Base-by-base conservation (phyloP, 2,329 filamentous ascomycete species). In the Fonsecaea nubica region DNA sequence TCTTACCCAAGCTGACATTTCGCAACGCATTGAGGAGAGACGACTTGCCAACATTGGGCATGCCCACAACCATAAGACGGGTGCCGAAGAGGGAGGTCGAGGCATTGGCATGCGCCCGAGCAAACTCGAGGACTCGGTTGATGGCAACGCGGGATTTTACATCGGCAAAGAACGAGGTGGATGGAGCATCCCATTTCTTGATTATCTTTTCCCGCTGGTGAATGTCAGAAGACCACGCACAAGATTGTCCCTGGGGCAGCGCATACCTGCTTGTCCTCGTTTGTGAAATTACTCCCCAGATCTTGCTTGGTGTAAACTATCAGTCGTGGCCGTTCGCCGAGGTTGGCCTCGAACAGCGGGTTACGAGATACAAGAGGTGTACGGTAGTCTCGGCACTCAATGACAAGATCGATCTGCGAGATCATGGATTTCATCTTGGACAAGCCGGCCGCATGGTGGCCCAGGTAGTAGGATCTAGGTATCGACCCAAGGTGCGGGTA, bases 41-140 rank as follows among this genome's bases (percentile, higher is more conserved):
- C 55, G 92, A 96, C 80, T 99, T 99, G 40, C 95, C 95, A 0
- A 97, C 92, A 76, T 99, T 99, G 40, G 95, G 95, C 93, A 99
- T 97, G 63, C 95, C 95, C 13, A 98, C 93, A 0, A 98, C 87
- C 77, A 99, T 86, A 64, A 93, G 87, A 57, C 93, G 87, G 72
- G 92, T 86, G n/a, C 93, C 93, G 7, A 91, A 89, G n/a, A 98
- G 80, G 30, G 62, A 71, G 72, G 88, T 82, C 35, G 78, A 76
- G 32, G 79, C 75, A n/a, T 74, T 70, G 30, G 85, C 84, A 68
- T 85, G 81, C 3, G 79, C 74, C 65, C 84, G 84, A 63, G 88
- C 80, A 63, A 82, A 81, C 1, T 82, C 77, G 33, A 86, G 77
- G n/a, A 87, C 75, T 53, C 75, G 76, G 38, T 78, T 78, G 18